Conservation (phyloP, 2,329 filamentous ascomycete genomes). For the Fusarium pseudocircinatum region DNA sequence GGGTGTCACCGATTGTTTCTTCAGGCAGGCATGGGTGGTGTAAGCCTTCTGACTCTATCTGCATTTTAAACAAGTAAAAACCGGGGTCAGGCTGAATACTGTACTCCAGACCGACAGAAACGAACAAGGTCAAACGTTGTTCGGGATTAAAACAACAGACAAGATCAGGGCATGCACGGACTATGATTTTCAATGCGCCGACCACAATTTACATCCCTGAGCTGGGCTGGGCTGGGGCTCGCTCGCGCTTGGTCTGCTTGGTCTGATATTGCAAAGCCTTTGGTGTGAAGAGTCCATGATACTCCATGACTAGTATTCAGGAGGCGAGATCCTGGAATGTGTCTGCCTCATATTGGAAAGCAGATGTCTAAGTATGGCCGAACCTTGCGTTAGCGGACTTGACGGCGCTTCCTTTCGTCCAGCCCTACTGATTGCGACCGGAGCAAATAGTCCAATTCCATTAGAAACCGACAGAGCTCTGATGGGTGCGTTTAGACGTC, state of each 20-base stretch:
- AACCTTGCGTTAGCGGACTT: not conserved
- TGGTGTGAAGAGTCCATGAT: constrained; percentile 8
- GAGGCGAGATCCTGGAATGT: constrained; percentile 14
- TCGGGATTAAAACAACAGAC: constrained; percentile 15
- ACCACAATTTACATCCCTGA: constrained; percentile 7
- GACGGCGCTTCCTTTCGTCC: not conserved
- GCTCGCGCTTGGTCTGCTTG: not conserved
- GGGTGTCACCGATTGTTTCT: constrained; percentile 1
- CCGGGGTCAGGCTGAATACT: constrained; percentile 5
- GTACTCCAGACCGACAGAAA: constrained; percentile 1
- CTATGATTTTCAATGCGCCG: constrained; percentile 34
- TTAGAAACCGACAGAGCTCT: not conserved
- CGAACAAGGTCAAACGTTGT: constrained; percentile 7
- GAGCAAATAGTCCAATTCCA: constrained; percentile 21
- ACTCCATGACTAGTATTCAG: constrained; percentile 13
- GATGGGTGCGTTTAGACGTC: not conserved
- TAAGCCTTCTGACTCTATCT: not conserved
- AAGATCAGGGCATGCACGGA: constrained; percentile 34
- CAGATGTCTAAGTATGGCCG: not conserved
- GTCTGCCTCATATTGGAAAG: not conserved
- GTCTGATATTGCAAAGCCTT: constrained; percentile 9
- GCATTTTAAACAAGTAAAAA: not conserved
- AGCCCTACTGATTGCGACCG: not conserved
- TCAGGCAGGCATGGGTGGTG: not conserved
- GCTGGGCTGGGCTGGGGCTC: not conserved